Evolutionary conservation across 2,329 filamentous ascomycete species (phyloP), one percentile per base, ranked within the genome.

Genomic region (Cercospora janseana): DNA sequence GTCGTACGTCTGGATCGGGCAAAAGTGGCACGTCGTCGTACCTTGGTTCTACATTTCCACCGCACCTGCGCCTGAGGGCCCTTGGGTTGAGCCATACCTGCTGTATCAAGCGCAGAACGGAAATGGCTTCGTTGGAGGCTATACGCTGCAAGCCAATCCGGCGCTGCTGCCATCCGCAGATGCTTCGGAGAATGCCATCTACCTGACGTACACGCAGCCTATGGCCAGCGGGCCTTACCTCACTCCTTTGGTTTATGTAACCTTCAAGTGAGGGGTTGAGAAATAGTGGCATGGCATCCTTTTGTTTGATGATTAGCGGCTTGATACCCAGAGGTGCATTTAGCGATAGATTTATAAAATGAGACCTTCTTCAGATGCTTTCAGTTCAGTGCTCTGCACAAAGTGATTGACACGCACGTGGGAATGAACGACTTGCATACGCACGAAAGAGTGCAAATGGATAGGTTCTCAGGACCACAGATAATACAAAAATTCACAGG

Each of bases 31-130:
- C 9, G 15, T 29, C 15, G 44, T 50, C 16, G 51, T 52, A 6
- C 55, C 62, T 0, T 55, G 55, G 26, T 64, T 61, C 51, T 61
- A 53, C 24, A 61, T 61, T 49, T 57, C 56, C 16, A 66, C 64
- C 5, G 60, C 65, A 9, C 60, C 63, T 1, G 55, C 57, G 6
- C 62, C 63, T 0, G 58, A 65, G 41, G 65, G 64, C 1, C 64
- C 63, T 1, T 67, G 65, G 64, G 56, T 57, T 4, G 41, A 55
- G 12, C 62, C 62, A 8, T 47, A 54, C 20, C 10, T 45, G 12
- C 35, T 61, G 8, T 61, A 47, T 32, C 26, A 37, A 8, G 59
- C 57, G 3, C 38, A 38, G 29, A 45, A 51, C 23, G 59, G 59
- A 2, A 50, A 55, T 37, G 52, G 47, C 3, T 49, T 58, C 8